These are phyloP conservation scores for Carpinus fangiana DNA, from an alignment of 306 rosid species.

Conservation along the genomic window DNA sequence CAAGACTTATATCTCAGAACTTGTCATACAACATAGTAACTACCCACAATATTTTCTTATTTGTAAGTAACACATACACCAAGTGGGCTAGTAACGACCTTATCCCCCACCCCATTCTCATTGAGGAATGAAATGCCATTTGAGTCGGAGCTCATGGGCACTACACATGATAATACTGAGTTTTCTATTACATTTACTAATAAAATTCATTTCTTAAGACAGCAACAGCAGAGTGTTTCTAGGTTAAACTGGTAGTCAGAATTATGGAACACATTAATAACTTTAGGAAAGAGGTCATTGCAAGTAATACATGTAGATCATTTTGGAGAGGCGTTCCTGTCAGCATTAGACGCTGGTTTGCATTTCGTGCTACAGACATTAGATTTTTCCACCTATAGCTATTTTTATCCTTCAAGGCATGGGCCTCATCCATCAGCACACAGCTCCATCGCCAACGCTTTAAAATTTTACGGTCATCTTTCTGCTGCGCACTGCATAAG, in stretches of 20 bases:
- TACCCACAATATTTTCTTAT: background rate
- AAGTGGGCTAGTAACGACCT: background rate
- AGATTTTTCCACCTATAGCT: slow-evolving; percentile 97
- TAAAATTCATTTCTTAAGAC: background rate
- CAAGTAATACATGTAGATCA: slow-evolving; percentile 69
- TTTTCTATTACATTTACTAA: background rate
- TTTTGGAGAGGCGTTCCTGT: slow-evolving; percentile 98
- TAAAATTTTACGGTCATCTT: slow-evolving; percentile 89
- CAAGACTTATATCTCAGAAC: background rate
- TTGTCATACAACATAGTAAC: background rate
- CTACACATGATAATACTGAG: background rate
- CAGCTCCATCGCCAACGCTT: slow-evolving; percentile 98
- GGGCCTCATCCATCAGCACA: slow-evolving; percentile 99
- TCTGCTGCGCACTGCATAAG: slow-evolving; percentile 84
- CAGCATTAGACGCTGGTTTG: slow-evolving; percentile 92
- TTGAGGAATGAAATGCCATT: background rate
- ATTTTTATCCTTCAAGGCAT: slow-evolving; percentile 92
- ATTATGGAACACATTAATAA: background rate
- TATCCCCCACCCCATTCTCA: background rate
- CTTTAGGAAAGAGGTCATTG: background rate
- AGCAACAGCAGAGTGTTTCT: background rate
- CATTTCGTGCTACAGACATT: slow-evolving; percentile 89
- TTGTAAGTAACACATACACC: background rate
- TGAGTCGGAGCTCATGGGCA: background rate
- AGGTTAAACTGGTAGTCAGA: background rate